Evolutionary conservation across 495 filamentous ascomycete species (phyloP).

Genomic region (Podospora pseudocomata): DNA sequence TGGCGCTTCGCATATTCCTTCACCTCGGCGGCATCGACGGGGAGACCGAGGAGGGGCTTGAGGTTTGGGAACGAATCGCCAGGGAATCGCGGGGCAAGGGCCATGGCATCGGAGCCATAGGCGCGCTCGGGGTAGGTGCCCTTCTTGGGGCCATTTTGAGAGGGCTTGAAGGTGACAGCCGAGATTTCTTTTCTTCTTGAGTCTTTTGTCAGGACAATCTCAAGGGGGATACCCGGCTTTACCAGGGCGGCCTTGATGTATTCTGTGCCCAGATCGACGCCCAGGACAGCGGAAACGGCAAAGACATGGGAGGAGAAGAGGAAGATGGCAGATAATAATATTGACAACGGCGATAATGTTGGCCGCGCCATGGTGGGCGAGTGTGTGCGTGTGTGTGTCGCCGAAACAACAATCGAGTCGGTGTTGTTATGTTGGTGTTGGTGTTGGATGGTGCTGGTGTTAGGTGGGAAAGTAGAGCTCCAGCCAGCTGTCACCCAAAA

Average conservation of each 20-base stretch:
- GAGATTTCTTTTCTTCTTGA: slow-evolving; percentile 93
- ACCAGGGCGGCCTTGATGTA: slow-evolving; percentile 96
- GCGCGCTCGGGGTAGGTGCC: slow-evolving; percentile 77
- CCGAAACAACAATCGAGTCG: slow-evolving; percentile 9
- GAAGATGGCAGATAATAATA: slow-evolving; percentile 46
- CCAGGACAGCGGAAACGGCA: slow-evolving; percentile 70
- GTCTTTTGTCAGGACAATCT: slow-evolving; percentile 98
- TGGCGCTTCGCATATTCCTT: slow-evolving; percentile 65
- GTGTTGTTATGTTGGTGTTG: neutral
- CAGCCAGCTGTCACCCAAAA: slow-evolving; percentile 4
- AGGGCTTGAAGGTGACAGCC: slow-evolving; percentile 90
- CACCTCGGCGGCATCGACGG: slow-evolving; percentile 57
- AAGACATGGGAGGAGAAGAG: slow-evolving; percentile 49
- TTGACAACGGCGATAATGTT: slow-evolving; percentile 40
- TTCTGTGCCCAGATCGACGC: slow-evolving; percentile 92
- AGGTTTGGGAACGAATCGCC: slow-evolving; percentile 92
- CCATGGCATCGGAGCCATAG: slow-evolving; percentile 88
- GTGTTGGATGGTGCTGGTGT: neutral
- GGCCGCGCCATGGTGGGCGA: slow-evolving; percentile 42
- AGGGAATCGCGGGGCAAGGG: slow-evolving; percentile 81
- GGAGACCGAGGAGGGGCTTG: slow-evolving; percentile 77
- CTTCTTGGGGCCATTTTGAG: slow-evolving; percentile 52
- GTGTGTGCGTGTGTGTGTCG: slow-evolving; percentile 14
- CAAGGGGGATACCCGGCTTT: slow-evolving; percentile 95
- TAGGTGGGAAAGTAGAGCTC: neutral